A percentile compares a stretch with the other conserved stretches of the same genome.
These are phyloP conservation scores for Xerocomellus dryophilus DNA, from an alignment of 768 basidiomycete species.

Conservation along the genomic window DNA sequence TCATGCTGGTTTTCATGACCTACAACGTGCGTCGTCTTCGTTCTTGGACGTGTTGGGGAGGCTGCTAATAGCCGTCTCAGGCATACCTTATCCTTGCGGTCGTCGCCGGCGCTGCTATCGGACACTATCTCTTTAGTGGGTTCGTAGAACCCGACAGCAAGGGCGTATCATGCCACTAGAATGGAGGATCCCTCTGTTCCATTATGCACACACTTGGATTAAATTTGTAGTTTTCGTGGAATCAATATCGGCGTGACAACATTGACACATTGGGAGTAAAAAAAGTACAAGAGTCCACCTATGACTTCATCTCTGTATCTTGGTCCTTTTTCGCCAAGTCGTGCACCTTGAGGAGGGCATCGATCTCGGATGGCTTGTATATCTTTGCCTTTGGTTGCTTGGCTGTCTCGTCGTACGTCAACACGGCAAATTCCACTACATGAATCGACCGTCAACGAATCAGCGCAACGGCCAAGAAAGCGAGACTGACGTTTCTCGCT, in stretches of 20 bases:
- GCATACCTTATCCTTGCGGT: slow-evolving; percentile 84
- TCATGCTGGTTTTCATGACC: slow-evolving; percentile 97
- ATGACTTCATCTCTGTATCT: slow-evolving; percentile 72
- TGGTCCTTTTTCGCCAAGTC: slow-evolving; percentile 87
- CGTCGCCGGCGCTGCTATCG: slow-evolving; percentile 76
- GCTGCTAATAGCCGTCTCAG: slow-evolving; percentile 35
- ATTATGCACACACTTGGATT: background rate
- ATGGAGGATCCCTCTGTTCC: background rate
- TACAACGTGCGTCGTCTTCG: slow-evolving; percentile 67
- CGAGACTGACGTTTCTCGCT: slow-evolving; percentile 85
- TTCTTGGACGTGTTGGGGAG: background rate
- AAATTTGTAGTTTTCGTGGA: background rate
- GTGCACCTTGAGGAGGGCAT: slow-evolving; percentile 73
- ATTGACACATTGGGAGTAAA: background rate
- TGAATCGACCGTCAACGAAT: background rate
- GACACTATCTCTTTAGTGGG: slow-evolving; percentile 74
- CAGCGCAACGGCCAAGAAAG: background rate
- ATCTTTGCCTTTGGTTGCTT: slow-evolving; percentile 88
- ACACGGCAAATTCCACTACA: slow-evolving; percentile 92
- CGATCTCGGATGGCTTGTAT: slow-evolving; percentile 84
- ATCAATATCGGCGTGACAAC: background rate
- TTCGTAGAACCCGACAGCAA: slow-evolving; percentile 65
- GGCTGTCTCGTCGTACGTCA: slow-evolving; percentile 77
- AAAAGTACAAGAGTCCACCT: slow-evolving; percentile 17
- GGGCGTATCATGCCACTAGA: slow-evolving; percentile 78